These are phyloP conservation scores for Gloeostereum incarnatum DNA, from an alignment of 768 basidiomycete genomes.

Conservation along the genomic window DNA sequence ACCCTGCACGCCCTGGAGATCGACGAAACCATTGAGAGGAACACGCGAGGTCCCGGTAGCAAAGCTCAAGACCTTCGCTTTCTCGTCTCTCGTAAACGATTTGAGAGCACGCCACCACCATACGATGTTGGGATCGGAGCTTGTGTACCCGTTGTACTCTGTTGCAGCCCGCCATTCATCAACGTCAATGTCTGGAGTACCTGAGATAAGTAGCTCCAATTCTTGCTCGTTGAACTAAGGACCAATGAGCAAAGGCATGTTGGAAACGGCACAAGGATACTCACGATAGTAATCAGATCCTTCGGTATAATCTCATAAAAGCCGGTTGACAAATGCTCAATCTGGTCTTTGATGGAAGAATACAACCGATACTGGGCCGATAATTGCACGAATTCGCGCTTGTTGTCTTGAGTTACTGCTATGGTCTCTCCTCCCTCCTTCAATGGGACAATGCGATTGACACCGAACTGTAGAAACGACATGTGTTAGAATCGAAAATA, in stretches of 20 bases:
- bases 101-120: slow-evolving; percentile 99
- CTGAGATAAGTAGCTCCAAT: slow-evolving; percentile 88
- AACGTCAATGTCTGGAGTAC: slow-evolving; percentile 97
- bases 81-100: slow-evolving; percentile 93
- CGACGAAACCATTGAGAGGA: slow-evolving; percentile 88
- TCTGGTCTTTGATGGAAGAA: slow-evolving; percentile 93
- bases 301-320: slow-evolving; percentile 99
- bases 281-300: slow-evolving; percentile 85
- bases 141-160: slow-evolving; percentile 81
- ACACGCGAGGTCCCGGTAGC: slow-evolving; percentile 91
- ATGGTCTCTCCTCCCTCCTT: slow-evolving; percentile 80
- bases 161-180: slow-evolving; percentile 95
- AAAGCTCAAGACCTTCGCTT: slow-evolving; percentile 95
- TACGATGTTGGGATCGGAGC: slow-evolving; percentile 90
- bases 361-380: slow-evolving; percentile 92
- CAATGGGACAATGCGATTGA: slow-evolving; percentile 78
- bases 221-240: slow-evolving; percentile 88
- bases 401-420: slow-evolving; percentile 94
- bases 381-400: slow-evolving; percentile 90
- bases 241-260: slow-evolving; percentile 5
- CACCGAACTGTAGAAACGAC: slow-evolving; percentile 67
- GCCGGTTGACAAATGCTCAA: slow-evolving; percentile 79
- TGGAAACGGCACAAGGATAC: slow-evolving; percentile 18
- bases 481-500: slow-evolving; percentile 10
- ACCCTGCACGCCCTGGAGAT: slow-evolving; percentile 92